Evolutionary conservation across 2,329 filamentous ascomycete species (phyloP), one percentile per base, ranked within the genome.

Genomic region (Drechslerella stenobrocha): DNA sequence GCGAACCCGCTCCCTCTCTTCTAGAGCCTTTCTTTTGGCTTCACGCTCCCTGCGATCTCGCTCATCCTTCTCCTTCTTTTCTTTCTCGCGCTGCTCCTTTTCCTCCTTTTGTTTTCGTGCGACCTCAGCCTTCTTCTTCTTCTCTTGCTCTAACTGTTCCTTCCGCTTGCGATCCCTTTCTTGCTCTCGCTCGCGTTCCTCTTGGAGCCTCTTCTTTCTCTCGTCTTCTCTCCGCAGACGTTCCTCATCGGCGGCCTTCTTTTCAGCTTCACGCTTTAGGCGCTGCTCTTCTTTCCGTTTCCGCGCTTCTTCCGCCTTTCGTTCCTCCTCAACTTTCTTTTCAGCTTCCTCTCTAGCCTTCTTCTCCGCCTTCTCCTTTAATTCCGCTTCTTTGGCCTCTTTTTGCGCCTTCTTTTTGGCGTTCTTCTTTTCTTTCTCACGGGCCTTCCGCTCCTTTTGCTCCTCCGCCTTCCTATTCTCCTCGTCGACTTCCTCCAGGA

Each of bases 351-450:
- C 89, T 1, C 88, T 90, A 11, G 88, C 89, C 76, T 89, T 91
- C 75, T 96, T 90, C 3, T 90, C 90, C 44, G 97, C 92, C 73
- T 85, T 88, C 60, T 84, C 87, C 30, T 90, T 88, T 77, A 89
- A 91, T 75, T 96, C 91, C 75, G 96, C 92, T n/a, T 92, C 89
- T 71, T 88, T 85, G 1, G 86, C 86, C 75, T 90, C 87, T 77
- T 92, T 95, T 79, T 95, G 92, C 74, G 90, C 85, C 20, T 86
- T 86, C 70, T 91, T 90, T 79, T 92, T 96, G 74, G 96, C 91
- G 77, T 96, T 97, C 75, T 89, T 89, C 81, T 93, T 95, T 76
- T 95, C 89, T 13, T 93, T 91, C 74, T 96, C 92, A 74, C 90
- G 90, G 47, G 90, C 88, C 77, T 92, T 96, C 79, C 96, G 96